Evolutionary conservation across 306 rosid genomes (phyloP), one percentile per base, ranked within the genome.

Genomic region (Prunus mira): DNA sequence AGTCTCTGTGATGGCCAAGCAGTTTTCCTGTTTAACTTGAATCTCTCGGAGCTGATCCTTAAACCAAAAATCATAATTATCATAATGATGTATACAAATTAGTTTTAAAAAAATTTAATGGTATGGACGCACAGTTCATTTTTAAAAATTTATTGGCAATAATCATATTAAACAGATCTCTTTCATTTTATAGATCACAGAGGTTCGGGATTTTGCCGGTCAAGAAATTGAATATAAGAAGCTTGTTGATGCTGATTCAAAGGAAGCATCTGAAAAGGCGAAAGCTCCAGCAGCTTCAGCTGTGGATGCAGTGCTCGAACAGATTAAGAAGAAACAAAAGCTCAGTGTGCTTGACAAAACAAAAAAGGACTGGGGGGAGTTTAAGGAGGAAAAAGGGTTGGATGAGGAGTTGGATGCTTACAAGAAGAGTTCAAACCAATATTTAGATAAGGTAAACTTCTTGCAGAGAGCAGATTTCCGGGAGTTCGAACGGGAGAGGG

Each of bases 331-430:
- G 96, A 96, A 92, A 74, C 93, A 67, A 69, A 96, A 92, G 81
- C 99, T 96, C 68, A 96, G 98, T 82, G 99, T 96, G 65, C 92
- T 96, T 50, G 99, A 92, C 83, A 96, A 96, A 88, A 89, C 96
- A 2, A 96, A 92, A 75, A 87, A 84, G 83, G 99, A 96, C 79
- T 96, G 99, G 99, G 99, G 99, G 64, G 99, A 91, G 88, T 96
- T 73, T 73, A 96, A 96, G 87, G 99, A 84, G 62, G 99, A 95
- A 81, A 89, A 78, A 77, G 91, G 96, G 34, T 28, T 92, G 85
- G 99, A 92, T 69, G 88, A 83, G 0, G 96, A 96, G 82, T 89
- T 96, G 86, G 99, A 92, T 84, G 93, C 98, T 52, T 96, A 92
- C 88, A 96, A 96, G 83, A 96, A 91, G 90, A 96, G 99, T 84